These are phyloP conservation scores for Geranomyces michiganensis DNA, from an alignment of 192 early-diverging fungal species.

Conservation along the genomic window DNA sequence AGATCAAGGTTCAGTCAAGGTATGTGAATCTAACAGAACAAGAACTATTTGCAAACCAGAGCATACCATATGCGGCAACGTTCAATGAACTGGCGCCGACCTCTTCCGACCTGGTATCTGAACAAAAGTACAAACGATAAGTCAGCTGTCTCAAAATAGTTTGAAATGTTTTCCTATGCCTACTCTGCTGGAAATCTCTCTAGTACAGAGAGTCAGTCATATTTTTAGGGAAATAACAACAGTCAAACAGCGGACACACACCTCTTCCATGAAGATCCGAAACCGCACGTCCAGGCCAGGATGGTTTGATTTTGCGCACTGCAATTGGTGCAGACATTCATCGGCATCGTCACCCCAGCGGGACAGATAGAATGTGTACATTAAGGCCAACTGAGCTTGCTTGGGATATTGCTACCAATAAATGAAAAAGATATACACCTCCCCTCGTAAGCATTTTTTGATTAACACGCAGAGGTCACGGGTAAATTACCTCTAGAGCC, in stretches of 20 bases:
- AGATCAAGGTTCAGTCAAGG: not conserved
- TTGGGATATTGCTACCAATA: slow-evolving; percentile 11
- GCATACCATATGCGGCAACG: slow-evolving; percentile 16
- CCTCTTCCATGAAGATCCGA: slow-evolving; percentile 18
- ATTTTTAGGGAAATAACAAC: too few species aligned
- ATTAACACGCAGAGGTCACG: too few species aligned
- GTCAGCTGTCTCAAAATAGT: too few species aligned
- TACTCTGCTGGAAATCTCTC: not conserved
- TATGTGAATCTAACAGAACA: not conserved
- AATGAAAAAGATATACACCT: not conserved
- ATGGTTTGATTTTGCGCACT: not conserved
- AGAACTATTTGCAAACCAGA: too few species aligned
- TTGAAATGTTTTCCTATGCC: too few species aligned
- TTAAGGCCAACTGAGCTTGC: slow-evolving; percentile 12
- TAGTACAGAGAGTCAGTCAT: not conserved
- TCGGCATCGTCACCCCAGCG: slow-evolving; percentile 11
- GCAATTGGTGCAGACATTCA: not conserved
- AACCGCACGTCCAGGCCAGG: slow-evolving; percentile 10
- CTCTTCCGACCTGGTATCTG: not conserved
- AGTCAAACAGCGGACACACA: not conserved
- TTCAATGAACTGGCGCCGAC: slow-evolving; percentile 5
- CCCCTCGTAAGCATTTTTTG: not conserved
- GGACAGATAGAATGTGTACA: slow-evolving; percentile 21
- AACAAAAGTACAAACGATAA: too few species aligned
- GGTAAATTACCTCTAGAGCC: slow-evolving; percentile 11